Base-by-base conservation (phyloP, 345 rosid genomes). In the Lepidium aucheri region DNA sequence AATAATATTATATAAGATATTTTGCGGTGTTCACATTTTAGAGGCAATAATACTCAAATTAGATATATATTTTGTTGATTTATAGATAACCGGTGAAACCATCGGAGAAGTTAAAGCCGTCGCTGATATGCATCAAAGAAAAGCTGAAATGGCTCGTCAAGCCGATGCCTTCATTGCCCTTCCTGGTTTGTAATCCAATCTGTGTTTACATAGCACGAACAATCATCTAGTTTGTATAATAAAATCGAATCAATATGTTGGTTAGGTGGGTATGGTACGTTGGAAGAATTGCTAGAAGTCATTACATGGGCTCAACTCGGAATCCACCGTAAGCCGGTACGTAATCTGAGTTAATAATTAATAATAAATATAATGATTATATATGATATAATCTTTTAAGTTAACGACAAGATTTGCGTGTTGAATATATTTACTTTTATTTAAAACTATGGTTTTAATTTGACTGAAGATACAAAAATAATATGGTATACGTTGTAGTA, bases 261-360 rank as follows among this genome's bases (percentile, higher is more conserved):
- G 47, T 42, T 66, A 93, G 98, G 98, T 70, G 98, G 98, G 28
- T 92, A 92, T 72, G 98, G 98, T 33, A 92, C 98, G 26, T 89
- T 92, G 0, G 98, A 92, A 70, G 98, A 92, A 63, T 72, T 92
- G 68, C 90, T 92, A 26, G 98, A 92, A 81, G 96, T 89, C 58
- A 92, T 92, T 72, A 89, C 98, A 30, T 87, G 98, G 98, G 95
- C 97, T 58, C 98, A 92, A 80, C 97, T 92, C 12, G 91, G 96
- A 26, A 92, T 92, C 76, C 98, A 92, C 78, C 80, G 77, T 44
- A 92, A 92, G 78, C 98, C 98, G 54, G 97, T 89, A 84, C 79
- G 87, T 50, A 55, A 50, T 73, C 30, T 26, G 30, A 26, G 30
- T 26, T 4, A 26, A 26, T 26, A 26, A 5, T 26, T 26, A 26